phyloP scores from a whole-genome alignment of 345 rosid genomes.

The Pseudoturritis turrita region DNA sequence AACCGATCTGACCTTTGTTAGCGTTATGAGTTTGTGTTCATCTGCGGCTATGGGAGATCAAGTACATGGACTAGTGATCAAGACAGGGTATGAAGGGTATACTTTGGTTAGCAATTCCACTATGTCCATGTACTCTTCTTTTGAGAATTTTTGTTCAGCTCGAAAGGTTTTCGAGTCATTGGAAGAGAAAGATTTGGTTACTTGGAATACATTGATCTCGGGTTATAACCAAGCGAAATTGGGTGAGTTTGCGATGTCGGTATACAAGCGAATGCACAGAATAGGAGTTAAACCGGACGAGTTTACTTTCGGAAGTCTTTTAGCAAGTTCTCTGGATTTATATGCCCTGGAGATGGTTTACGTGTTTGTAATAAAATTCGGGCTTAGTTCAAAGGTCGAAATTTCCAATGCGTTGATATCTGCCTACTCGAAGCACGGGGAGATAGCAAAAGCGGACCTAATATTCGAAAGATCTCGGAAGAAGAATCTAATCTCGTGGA shows the following conservation, averaged over 20 bases:
- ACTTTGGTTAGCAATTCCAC: conserved; percentile 58
- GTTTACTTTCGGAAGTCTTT: conserved; percentile 70
- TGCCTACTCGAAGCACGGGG: conserved; percentile 58
- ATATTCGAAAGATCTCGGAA: conserved; percentile 35
- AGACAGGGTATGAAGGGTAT: conserved; percentile 49
- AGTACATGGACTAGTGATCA: conserved; percentile 48
- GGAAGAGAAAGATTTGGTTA: conserved; percentile 57
- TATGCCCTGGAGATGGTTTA: conserved; percentile 50
- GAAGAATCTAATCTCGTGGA: conserved; percentile 71
- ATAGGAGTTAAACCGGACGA: conserved; percentile 55
- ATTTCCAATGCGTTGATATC: conserved; percentile 63
- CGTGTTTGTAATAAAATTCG: conserved; percentile 39
- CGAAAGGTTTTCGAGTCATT: conserved; percentile 40
- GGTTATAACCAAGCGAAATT: conserved; percentile 45
- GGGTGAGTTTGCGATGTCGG: conserved; percentile 36
- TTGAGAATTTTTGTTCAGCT: conserved; percentile 38
- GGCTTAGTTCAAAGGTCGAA: conserved; percentile 48
- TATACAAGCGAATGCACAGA: conserved; percentile 48
- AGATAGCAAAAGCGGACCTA: conserved; percentile 40
- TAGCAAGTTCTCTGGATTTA: conserved; percentile 42
- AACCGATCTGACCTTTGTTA: conserved; percentile 54
- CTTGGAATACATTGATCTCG: conserved; percentile 80
- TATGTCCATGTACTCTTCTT: conserved; percentile 55
- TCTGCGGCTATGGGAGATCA: conserved; percentile 34
- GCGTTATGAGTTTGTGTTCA: conserved; percentile 50